These are phyloP conservation scores for Achaetomiella virescens DNA, from an alignment of 495 filamentous ascomycete genomes.

Conservation along the genomic window DNA sequence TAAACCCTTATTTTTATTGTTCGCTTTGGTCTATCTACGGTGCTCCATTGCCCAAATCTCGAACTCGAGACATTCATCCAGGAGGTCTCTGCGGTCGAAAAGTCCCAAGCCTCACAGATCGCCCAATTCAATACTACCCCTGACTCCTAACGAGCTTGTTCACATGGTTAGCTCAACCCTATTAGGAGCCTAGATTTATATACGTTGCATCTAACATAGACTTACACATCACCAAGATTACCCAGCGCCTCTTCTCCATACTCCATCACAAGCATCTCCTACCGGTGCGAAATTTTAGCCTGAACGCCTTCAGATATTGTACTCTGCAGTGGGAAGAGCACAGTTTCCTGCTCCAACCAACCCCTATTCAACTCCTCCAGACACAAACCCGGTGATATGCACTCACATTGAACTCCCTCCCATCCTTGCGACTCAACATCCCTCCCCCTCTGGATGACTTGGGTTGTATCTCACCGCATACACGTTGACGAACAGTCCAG, in stretches of 20 bases:
- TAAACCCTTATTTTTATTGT: no score
- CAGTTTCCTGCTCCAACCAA: conserved; percentile 9
- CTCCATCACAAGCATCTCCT: conserved; percentile 54
- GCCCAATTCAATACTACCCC: no score
- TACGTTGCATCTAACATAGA: neutral
- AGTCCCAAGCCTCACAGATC: no score
- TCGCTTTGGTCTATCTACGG: no score
- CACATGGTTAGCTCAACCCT: neutral
- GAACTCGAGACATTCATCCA: no score
- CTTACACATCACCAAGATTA: conserved; percentile 47
- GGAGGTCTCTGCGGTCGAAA: no score
- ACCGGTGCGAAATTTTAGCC: conserved; percentile 57
- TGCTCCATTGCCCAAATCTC: no score
- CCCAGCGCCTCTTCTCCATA: conserved; percentile 50
- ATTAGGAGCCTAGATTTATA: no score
- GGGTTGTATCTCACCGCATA: conserved; percentile 37
- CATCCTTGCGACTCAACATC: conserved; percentile 40
- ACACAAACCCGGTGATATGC: neutral
- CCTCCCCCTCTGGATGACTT: conserved; percentile 27
- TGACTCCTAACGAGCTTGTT: no score
- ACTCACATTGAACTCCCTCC: conserved; percentile 28
- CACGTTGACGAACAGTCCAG: conserved; percentile 71
- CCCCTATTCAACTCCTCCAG: neutral
- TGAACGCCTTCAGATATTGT: conserved; percentile 51
- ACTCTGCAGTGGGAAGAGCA: neutral